These are phyloP conservation scores for Guyanaporus albipodus DNA, from an alignment of 768 basidiomycete species.

Conservation along the genomic window DNA sequence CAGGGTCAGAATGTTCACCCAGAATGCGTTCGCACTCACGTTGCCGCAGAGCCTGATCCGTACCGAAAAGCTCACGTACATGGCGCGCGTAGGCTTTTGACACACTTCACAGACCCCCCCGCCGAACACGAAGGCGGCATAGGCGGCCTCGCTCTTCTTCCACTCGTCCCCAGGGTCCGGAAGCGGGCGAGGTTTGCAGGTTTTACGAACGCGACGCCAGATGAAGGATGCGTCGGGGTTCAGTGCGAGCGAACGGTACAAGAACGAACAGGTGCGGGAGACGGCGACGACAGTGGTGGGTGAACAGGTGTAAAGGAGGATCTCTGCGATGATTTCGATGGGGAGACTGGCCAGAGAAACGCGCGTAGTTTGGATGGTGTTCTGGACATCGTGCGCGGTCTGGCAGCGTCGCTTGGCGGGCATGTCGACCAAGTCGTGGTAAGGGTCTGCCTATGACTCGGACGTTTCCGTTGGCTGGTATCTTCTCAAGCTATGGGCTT, in stretches of 20 bases:
- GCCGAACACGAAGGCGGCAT: conserved; percentile 64
- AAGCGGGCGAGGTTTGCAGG: conserved; percentile 32
- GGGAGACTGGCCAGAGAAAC: conserved; percentile 38
- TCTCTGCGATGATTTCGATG: conserved; percentile 60
- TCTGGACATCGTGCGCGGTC: too few relatives aligned
- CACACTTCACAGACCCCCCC: conserved; percentile 58
- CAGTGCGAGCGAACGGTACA: conserved; percentile 46
- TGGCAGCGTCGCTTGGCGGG: neutral
- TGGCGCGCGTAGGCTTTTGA: conserved; percentile 28
- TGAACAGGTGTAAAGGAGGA: conserved; percentile 50
- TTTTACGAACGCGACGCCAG: conserved; percentile 52
- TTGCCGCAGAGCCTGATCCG: conserved; percentile 43
- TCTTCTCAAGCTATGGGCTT: too few relatives aligned
- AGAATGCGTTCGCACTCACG: too few relatives aligned
- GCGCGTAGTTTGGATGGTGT: too few relatives aligned
- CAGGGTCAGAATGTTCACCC: too few relatives aligned
- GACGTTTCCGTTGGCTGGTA: too few relatives aligned
- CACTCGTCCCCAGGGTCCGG: conserved; percentile 43
- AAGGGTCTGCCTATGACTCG: too few relatives aligned
- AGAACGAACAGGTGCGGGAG: conserved; percentile 52
- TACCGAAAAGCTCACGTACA: conserved; percentile 48
- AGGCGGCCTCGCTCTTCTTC: conserved; percentile 46
- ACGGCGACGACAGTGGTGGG: conserved; percentile 56
- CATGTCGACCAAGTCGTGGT: conserved; percentile 7
- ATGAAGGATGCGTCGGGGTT: conserved; percentile 47